Evolutionary conservation across 1,284 basidiomycete genomes (phyloP).

Genomic region (Ganoderma lucidum): DNA sequence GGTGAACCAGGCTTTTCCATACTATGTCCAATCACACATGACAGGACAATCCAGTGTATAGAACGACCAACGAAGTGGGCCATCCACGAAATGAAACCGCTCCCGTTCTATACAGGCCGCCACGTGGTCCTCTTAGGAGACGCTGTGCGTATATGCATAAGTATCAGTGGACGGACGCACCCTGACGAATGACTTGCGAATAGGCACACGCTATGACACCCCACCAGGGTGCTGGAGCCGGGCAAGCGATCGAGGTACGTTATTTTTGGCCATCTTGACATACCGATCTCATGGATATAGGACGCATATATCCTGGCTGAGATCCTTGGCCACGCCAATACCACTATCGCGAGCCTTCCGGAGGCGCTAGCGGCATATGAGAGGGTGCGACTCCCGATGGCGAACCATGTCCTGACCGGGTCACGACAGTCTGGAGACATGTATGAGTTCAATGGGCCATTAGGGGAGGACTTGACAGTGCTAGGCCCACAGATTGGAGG

Average conservation of each 20-base stretch:
- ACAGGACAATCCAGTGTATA: conserved; percentile 35
- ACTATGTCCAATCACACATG: too few species aligned
- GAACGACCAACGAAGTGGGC: conserved; percentile 44
- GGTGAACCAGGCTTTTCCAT: conserved; percentile 25
- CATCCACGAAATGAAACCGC: conserved; percentile 38
- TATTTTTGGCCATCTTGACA: too few species aligned
- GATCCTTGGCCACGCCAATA: conserved; percentile 53
- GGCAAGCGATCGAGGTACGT: conserved; percentile 45
- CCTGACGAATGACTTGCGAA: background rate
- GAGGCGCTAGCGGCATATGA: conserved; percentile 56
- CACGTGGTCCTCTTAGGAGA: conserved; percentile 30
- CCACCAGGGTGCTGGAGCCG: conserved; percentile 45
- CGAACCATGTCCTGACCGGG: conserved; percentile 49
- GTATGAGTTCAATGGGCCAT: conserved; percentile 39
- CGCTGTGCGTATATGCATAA: conserved; percentile 21
- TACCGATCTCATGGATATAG: conserved; percentile 38
- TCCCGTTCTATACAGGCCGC: conserved; percentile 26
- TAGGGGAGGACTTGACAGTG: conserved; percentile 29
- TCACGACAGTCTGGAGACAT: conserved; percentile 54
- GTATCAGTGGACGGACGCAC: too few species aligned
- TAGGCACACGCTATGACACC: conserved; percentile 47
- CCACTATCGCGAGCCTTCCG: conserved; percentile 46
- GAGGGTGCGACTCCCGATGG: conserved; percentile 52
- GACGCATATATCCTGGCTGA: conserved; percentile 60
- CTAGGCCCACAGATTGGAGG: conserved; percentile 35